Conservation (phyloP, 768 basidiomycete species). For the Phaffia tasmanica region DNA sequence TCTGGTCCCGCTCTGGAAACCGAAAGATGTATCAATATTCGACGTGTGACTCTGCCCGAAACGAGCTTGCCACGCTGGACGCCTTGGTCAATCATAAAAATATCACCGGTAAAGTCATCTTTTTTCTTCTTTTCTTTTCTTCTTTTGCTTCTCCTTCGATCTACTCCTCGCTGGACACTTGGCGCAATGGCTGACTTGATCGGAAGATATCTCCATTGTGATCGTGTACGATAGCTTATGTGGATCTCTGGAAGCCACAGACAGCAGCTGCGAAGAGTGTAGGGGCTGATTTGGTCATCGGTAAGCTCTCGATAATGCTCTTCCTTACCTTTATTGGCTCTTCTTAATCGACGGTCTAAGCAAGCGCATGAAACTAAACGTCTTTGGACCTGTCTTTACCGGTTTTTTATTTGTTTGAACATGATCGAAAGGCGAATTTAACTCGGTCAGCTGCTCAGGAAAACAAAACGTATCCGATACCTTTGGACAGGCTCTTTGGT, state of each 20-base stretch:
- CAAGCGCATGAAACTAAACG: no score
- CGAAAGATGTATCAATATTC: constrained; percentile 39
- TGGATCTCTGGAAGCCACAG: constrained; percentile 38
- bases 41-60: constrained; percentile 36
- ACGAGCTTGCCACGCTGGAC: constrained; percentile 36
- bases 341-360: no score
- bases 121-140: not conserved
- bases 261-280: constrained; percentile 31
- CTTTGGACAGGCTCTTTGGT: constrained; percentile 33
- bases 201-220: no score
- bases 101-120: constrained; percentile 32
- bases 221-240: constrained; percentile 27
- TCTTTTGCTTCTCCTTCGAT: not conserved
- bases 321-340: not conserved
- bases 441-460: constrained; percentile 36
- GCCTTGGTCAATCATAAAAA: constrained; percentile 37
- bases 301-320: not conserved
- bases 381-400: constrained; percentile 1
- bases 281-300: constrained; percentile 19
- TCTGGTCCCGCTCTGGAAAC: not conserved
- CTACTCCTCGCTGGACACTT: not conserved
- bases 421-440: constrained; percentile 34
- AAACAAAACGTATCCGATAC: constrained; percentile 39
- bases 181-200: no score
- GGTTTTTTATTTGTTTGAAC: not conserved